Conservation (phyloP, 1,139 yeast species). For the Taiozyma sp. region DNA sequence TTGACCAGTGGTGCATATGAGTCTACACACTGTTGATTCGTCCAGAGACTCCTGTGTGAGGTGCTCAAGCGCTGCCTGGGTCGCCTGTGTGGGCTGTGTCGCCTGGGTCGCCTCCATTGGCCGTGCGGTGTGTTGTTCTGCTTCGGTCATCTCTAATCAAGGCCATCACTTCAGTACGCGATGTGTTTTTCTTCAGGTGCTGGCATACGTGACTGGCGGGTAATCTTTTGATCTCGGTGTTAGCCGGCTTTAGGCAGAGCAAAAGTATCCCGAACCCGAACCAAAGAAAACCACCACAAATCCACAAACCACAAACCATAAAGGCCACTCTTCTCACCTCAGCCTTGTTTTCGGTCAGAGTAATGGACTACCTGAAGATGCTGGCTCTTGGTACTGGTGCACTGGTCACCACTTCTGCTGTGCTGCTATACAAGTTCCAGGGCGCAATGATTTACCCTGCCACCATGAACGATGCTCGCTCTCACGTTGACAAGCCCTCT, state of each 20-base stretch:
- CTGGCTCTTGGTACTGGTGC: not conserved
- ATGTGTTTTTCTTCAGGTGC: not conserved
- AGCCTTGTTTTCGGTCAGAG: not conserved
- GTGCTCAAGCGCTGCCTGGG: conserved; percentile 47
- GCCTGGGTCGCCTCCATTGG: conserved; percentile 33
- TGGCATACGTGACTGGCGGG: not conserved
- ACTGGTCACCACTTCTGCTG: conserved; percentile 1
- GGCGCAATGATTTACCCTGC: conserved; percentile 76
- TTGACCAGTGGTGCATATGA: conserved; percentile 70
- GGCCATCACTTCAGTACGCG: not conserved
- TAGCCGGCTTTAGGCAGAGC: not conserved
- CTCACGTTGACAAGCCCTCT: conserved; percentile 75
- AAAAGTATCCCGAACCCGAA: too few species aligned
- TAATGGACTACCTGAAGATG: not conserved
- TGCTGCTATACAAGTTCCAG: conserved; percentile 67
- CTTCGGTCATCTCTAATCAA: not conserved
- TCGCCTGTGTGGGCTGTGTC: conserved; percentile 61
- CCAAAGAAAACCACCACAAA: too few species aligned
- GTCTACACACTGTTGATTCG: conserved; percentile 42
- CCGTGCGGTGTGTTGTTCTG: not conserved
- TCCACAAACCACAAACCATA: not conserved
- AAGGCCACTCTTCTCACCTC: not conserved
- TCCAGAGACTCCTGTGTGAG: conserved; percentile 35
- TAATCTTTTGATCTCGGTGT: not conserved
- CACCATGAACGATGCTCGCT: conserved; percentile 71